Evolutionary conservation across 2,329 filamentous ascomycete genomes (phyloP).

Genomic region (Fusarium xylarioides): DNA sequence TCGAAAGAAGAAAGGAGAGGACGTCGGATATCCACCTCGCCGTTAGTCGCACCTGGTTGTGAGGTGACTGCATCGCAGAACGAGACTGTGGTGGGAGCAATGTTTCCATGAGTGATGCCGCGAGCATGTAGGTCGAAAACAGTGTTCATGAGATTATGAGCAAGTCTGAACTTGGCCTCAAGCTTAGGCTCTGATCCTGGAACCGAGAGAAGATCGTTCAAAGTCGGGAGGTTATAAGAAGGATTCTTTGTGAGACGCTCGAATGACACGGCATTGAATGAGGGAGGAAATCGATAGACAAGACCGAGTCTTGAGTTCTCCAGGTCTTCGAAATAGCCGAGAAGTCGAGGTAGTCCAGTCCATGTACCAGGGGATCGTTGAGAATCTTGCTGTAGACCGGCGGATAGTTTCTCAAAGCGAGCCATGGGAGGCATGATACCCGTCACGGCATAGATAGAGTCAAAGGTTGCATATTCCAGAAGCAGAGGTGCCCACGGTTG

Average conservation of each 20-base stretch:
- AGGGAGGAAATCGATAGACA: conserved; percentile 76
- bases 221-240: conserved; percentile 61
- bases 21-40: conserved; percentile 69
- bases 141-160: conserved; percentile 75
- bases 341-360: conserved; percentile 68
- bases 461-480: conserved; percentile 75
- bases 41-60: conserved; percentile 52
- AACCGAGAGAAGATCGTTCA: conserved; percentile 62
- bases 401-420: conserved; percentile 70
- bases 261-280: conserved; percentile 67
- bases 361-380: conserved; percentile 64
- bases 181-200: conserved; percentile 70
- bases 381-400: conserved; percentile 64
- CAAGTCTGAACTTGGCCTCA: conserved; percentile 80
- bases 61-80: conserved; percentile 64
- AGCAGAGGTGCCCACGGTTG: conserved; percentile 66
- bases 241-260: conserved; percentile 61
- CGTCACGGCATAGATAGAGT: conserved; percentile 68
- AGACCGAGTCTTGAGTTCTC: conserved; percentile 75
- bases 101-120: conserved; percentile 75
- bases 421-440: conserved; percentile 72
- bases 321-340: conserved; percentile 80
- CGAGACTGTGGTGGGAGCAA: conserved; percentile 72
- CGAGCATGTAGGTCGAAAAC: conserved; percentile 78
- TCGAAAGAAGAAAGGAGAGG: conserved; percentile 80